Percentiles rank a stretch among this genome's conserved stretches.
These are phyloP conservation scores for Piromyces finnis DNA, from an alignment of 192 early-diverging fungal genomes.

Conservation along the genomic window DNA sequence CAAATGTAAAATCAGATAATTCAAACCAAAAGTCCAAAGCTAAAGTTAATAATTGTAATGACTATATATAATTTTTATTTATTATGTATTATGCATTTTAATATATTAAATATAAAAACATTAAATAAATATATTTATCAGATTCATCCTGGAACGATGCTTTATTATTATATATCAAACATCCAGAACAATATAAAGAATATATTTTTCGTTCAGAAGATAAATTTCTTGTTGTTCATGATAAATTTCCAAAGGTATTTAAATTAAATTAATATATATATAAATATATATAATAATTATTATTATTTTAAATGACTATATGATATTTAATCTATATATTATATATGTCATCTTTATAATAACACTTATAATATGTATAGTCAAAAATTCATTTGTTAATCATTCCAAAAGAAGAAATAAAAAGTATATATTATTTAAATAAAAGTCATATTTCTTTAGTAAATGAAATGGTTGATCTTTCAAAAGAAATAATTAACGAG, in stretches of 20 bases:
- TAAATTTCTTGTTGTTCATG: constrained; percentile 22
- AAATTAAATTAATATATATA: not conserved
- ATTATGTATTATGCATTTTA: no score
- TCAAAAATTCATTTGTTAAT: constrained; percentile 21
- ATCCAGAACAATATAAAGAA: not conserved
- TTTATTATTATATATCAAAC: not conserved
- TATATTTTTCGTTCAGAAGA: not conserved
- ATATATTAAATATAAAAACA: no score
- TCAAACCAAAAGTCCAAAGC: not conserved
- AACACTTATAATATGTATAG: no score
- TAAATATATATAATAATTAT: no score
- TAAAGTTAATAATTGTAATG: not conserved
- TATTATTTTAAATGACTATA: no score
- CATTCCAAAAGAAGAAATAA: constrained; percentile 20
- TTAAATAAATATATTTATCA: no score
- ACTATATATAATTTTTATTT: no score
- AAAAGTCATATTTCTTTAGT: constrained; percentile 11
- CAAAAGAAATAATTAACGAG: not conserved
- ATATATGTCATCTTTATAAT: no score
- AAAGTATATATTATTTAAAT: constrained; percentile 12
- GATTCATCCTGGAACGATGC: not conserved
- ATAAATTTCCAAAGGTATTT: constrained; percentile 30
- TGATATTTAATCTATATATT: no score
- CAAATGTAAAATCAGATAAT: not conserved
- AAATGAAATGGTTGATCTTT: not conserved